Evolutionary conservation across 2,329 filamentous ascomycete genomes (phyloP).

Genomic region (Pseudogymnoascus sp.): DNA sequence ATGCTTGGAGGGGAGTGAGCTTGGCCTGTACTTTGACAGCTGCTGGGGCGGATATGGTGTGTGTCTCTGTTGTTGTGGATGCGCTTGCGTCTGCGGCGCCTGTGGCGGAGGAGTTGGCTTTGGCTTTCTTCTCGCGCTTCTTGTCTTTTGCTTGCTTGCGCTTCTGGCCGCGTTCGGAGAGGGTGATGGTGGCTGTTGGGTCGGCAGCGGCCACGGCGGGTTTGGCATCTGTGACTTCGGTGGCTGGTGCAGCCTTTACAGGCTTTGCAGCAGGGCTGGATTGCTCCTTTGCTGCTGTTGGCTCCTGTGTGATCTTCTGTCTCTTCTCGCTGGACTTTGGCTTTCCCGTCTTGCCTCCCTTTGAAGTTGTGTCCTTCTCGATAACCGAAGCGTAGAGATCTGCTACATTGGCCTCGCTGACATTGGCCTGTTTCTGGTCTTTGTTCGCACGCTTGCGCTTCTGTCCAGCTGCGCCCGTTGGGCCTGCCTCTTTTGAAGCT

Average conservation of each 20-base stretch:
- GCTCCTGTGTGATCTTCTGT: constrained; percentile 22
- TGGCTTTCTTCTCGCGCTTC: constrained; percentile 29
- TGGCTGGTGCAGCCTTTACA: constrained; percentile 14
- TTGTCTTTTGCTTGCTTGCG: constrained; percentile 31
- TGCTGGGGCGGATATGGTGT: constrained; percentile 19
- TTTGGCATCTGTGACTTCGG: constrained; percentile 22
- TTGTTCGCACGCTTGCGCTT: constrained; percentile 43
- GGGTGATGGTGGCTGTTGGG: neutral
- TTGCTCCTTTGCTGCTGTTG: constrained; percentile 17
- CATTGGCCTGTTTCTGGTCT: constrained; percentile 46
- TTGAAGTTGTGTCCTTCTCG: constrained; percentile 51
- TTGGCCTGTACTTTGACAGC: constrained; percentile 28
- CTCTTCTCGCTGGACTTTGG: constrained; percentile 24
- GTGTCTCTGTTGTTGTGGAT: constrained; percentile 21
- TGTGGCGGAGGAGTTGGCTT: constrained; percentile 18
- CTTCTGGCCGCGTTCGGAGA: constrained; percentile 21
- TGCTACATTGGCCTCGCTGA: constrained; percentile 64
- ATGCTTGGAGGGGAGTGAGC: constrained; percentile 84
- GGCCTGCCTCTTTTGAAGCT: constrained; percentile 26
- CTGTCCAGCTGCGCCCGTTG: constrained; percentile 33
- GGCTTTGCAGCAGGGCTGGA: constrained; percentile 19
- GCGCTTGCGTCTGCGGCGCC: constrained; percentile 13
- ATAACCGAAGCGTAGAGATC: constrained; percentile 75
- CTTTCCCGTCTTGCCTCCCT: constrained; percentile 26
- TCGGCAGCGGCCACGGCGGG: constrained; percentile 23